Evolutionary conservation across 2,329 filamentous ascomycete genomes (phyloP).

Genomic region (Penicillium sp.): DNA sequence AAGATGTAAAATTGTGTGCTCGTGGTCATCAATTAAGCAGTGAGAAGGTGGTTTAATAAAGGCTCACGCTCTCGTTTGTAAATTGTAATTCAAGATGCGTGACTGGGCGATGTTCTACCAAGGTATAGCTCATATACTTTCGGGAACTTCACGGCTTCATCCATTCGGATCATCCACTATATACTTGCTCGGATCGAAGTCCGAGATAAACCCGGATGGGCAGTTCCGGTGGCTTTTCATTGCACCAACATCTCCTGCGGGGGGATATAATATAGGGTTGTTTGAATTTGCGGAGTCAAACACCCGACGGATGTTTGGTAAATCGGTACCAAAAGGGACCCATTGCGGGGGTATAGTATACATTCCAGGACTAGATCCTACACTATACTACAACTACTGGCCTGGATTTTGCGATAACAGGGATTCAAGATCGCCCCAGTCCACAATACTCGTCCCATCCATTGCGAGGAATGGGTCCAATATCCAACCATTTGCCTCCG

Average conservation of each 20-base stretch:
- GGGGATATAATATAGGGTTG: neutral
- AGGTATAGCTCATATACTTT: too few species aligned
- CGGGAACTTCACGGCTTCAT: too few species aligned
- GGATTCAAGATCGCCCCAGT: constrained; percentile 7
- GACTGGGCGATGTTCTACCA: too few species aligned
- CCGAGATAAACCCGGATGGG: neutral
- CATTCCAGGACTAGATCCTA: neutral
- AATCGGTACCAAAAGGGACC: neutral
- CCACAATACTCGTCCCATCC: constrained; percentile 3
- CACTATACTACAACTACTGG: constrained; percentile 4
- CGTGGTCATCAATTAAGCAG: neutral
- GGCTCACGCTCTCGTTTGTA: neutral
- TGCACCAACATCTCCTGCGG: constrained; percentile 1
- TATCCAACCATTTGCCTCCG: constrained; percentile 4
- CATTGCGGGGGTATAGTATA: constrained; percentile 1
- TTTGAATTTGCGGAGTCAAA: neutral
- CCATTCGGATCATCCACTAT: neutral
- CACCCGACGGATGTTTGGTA: constrained; percentile 3
- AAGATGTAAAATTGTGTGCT: neutral
- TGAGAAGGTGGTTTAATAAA: neutral
- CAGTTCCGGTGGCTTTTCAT: neutral
- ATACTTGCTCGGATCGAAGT: neutral
- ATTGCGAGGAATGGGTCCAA: constrained; percentile 6
- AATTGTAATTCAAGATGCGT: neutral
- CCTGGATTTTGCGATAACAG: constrained; percentile 4